Evolutionary conservation across 2,329 filamentous ascomycete species (phyloP).

Genomic region (Polychaeton citri): DNA sequence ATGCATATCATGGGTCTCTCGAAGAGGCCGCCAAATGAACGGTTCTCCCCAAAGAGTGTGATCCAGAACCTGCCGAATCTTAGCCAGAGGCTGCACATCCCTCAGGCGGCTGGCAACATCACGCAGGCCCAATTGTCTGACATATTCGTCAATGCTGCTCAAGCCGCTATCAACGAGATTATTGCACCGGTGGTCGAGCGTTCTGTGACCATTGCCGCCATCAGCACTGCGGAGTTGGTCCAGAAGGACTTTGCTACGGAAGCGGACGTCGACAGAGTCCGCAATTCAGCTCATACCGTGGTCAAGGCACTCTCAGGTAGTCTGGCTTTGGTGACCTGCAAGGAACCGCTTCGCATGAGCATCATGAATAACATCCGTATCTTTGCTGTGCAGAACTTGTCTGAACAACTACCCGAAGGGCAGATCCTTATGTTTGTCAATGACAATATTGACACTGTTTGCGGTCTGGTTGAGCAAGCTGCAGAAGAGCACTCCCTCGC

Average conservation of each 20-base stretch:
- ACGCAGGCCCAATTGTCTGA: slow-evolving; percentile 51
- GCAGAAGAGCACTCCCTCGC: slow-evolving; percentile 85
- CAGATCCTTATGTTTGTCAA: slow-evolving; percentile 98
- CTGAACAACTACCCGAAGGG: slow-evolving; percentile 73
- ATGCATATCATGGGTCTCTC: slow-evolving; percentile 56
- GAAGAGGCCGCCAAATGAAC: slow-evolving; percentile 49
- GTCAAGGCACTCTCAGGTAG: slow-evolving; percentile 90
- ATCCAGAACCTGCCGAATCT: slow-evolving; percentile 75
- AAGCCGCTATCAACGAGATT: slow-evolving; percentile 85
- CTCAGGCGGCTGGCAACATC: slow-evolving; percentile 62
- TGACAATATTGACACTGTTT: slow-evolving; percentile 88
- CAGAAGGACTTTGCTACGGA: slow-evolving; percentile 95
- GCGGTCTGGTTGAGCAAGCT: slow-evolving; percentile 85
- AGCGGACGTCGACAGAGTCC: slow-evolving; percentile 72
- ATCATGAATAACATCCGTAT: slow-evolving; percentile 97
- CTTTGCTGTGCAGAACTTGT: slow-evolving; percentile 47
- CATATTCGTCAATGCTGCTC: slow-evolving; percentile 77
- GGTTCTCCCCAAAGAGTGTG: slow-evolving; percentile 65
- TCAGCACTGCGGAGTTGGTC: slow-evolving; percentile 89
- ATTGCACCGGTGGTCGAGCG: slow-evolving; percentile 95
- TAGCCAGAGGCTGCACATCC: slow-evolving; percentile 63
- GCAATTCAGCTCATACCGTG: slow-evolving; percentile 80
- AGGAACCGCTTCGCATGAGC: slow-evolving; percentile 89
- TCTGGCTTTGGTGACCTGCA: slow-evolving; percentile 91
- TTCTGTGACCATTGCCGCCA: slow-evolving; percentile 94